Percentiles rank a stretch among this genome's conserved stretches.
phyloP scores from a whole-genome alignment of 148 eudicot genomes.

The Chenopodium quinoa region DNA sequence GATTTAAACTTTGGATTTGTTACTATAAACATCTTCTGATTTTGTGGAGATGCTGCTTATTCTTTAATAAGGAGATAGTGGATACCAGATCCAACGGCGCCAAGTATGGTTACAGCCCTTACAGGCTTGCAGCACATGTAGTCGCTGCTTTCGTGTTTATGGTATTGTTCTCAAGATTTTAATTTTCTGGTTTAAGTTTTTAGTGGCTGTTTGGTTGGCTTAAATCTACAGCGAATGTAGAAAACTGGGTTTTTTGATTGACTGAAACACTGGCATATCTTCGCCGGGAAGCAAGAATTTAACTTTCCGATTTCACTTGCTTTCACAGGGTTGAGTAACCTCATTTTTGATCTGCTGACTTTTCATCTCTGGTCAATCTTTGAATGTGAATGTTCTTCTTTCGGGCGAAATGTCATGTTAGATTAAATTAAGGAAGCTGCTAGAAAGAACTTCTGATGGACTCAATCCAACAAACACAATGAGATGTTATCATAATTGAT shows the following conservation, averaged over 20 bases:
- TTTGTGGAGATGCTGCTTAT: conserved; percentile 12
- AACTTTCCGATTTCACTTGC: background rate
- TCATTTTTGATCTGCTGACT: background rate
- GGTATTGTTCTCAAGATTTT: background rate
- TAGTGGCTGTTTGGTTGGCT: background rate
- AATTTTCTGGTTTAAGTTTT: background rate
- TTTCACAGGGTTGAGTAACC: background rate
- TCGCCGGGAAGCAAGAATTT: background rate
- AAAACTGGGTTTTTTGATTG: background rate
- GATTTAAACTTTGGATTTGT: conserved; percentile 20
- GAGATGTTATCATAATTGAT: conserved; percentile 20
- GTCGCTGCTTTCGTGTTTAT: conserved; percentile 11
- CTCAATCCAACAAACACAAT: conserved; percentile 22
- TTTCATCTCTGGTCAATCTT: background rate
- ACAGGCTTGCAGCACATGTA: conserved; percentile 26
- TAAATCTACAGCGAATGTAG: background rate
- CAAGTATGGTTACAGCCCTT: conserved; percentile 14
- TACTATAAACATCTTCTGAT: conserved; percentile 21
- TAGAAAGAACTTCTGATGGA: conserved; percentile 18
- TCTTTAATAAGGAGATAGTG: conserved; percentile 4
- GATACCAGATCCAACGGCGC: conserved; percentile 20
- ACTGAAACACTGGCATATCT: background rate
- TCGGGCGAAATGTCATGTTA: conserved; percentile 2
- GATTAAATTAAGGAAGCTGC: conserved; percentile 11
- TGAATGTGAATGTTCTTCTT: background rate